A percentile compares a stretch with the other conserved stretches of the same genome.
These are phyloP conservation scores for Penicillium sp. DNA, from an alignment of 2,329 filamentous ascomycete species.

Conservation along the genomic window DNA sequence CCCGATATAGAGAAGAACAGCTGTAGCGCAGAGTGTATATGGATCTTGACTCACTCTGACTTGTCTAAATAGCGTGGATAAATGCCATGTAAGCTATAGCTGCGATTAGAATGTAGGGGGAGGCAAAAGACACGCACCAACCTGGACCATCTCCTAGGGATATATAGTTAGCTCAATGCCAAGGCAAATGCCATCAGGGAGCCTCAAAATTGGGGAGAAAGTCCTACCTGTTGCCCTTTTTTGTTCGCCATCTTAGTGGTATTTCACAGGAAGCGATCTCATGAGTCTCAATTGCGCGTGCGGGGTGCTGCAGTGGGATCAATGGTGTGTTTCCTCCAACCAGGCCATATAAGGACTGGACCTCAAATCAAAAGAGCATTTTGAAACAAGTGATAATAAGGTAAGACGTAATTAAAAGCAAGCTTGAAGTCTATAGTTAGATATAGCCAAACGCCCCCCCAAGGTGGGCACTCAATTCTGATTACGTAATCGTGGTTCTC, in stretches of 20 bases:
- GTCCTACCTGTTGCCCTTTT: constrained; percentile 70
- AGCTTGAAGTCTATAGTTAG: not conserved
- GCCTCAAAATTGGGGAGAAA: not conserved
- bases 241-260: constrained; percentile 37
- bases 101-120: constrained; percentile 27
- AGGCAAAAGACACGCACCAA: constrained; percentile 69
- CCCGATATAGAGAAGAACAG: not conserved
- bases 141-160: constrained; percentile 97
- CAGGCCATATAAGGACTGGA: constrained; percentile 14
- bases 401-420: not conserved
- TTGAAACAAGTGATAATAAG: not conserved
- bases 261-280: constrained; percentile 17
- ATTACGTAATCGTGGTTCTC: constrained; percentile 17
- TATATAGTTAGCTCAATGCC: constrained; percentile 14
- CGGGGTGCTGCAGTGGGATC: constrained; percentile 19
- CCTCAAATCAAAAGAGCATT: constrained; percentile 3
- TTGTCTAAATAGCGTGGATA: constrained; percentile 16
- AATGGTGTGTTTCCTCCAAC: constrained; percentile 13
- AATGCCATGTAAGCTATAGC: constrained; percentile 28
- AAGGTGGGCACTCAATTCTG: not conserved
- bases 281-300: constrained; percentile 19
- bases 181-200: not conserved
- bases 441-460: not conserved
- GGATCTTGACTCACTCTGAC: constrained; percentile 22
- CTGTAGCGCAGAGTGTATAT: not conserved